Percentiles rank a stretch among this genome's conserved stretches.
Conservation (phyloP, 1,284 basidiomycete genomes). For the Ustilago lituana region DNA sequence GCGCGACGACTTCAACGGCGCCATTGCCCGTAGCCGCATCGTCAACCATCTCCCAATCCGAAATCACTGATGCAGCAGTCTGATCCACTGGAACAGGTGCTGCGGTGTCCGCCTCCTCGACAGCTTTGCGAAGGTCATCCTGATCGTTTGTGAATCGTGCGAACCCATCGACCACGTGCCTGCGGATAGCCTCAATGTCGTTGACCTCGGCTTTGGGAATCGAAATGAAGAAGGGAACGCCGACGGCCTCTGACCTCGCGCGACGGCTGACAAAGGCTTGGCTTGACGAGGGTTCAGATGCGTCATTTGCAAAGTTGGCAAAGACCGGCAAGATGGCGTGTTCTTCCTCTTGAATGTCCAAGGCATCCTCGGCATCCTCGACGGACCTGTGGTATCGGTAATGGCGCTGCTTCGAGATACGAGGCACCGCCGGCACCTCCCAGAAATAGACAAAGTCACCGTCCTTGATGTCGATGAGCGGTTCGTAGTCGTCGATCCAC, state of each 20-base stretch:
- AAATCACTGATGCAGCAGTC: slow-evolving; percentile 12
- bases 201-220: slow-evolving; percentile 46
- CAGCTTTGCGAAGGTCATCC: slow-evolving; percentile 20
- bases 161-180: slow-evolving; percentile 47
- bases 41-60: slow-evolving; percentile 52
- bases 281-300: slow-evolving; percentile 16
- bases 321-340: slow-evolving; percentile 58
- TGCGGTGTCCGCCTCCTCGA: slow-evolving; percentile 9
- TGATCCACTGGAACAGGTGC: not conserved
- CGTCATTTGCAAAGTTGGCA: slow-evolving; percentile 28
- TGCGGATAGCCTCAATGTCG: slow-evolving; percentile 41
- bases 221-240: slow-evolving; percentile 64
- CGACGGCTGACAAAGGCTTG: slow-evolving; percentile 45
- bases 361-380: slow-evolving; percentile 45
- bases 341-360: slow-evolving; percentile 48
- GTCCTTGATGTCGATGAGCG: slow-evolving; percentile 55
- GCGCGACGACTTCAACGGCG: slow-evolving; percentile 26
- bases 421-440: slow-evolving; percentile 46
- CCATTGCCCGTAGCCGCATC: slow-evolving; percentile 16
- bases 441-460: slow-evolving; percentile 61
- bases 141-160: slow-evolving; percentile 28
- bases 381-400: slow-evolving; percentile 43
- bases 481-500: slow-evolving; percentile 62
- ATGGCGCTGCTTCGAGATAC: slow-evolving; percentile 35
- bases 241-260: slow-evolving; percentile 32